phyloP scores from a whole-genome alignment of 768 basidiomycete genomes.

The Leccinum barrowsii region DNA sequence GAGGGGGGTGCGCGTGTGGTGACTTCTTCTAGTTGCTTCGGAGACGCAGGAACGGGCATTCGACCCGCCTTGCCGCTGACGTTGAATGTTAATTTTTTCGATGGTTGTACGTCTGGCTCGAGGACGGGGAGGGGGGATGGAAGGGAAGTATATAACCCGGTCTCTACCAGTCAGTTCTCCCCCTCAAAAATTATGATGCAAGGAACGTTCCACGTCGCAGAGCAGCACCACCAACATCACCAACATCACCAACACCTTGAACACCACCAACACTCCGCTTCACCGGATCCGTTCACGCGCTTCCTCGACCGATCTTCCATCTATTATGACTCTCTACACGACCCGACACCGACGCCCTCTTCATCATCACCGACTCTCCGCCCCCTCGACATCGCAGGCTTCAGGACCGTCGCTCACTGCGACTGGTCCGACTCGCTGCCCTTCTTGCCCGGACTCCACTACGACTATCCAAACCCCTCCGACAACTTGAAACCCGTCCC shows the following conservation, averaged over 20 bases:
- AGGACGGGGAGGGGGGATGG: neutral
- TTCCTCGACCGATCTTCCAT: slow-evolving; percentile 32
- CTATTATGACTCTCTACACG: slow-evolving; percentile 4
- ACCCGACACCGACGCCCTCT: neutral
- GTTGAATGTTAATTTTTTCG: slow-evolving; percentile 14
- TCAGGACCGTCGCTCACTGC: slow-evolving; percentile 21
- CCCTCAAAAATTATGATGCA: neutral
- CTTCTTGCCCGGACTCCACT: slow-evolving; percentile 18
- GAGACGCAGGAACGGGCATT: slow-evolving; percentile 15
- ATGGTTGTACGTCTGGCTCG: neutral
- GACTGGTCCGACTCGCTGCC: slow-evolving; percentile 25
- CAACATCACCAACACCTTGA: too few species aligned
- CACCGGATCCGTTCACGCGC: slow-evolving; percentile 24
- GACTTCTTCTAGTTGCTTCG: slow-evolving; percentile 14
- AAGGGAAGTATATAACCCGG: neutral
- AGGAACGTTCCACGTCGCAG: neutral
- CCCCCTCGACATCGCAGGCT: slow-evolving; percentile 18
- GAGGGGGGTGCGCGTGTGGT: slow-evolving; percentile 10
- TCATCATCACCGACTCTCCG: slow-evolving; percentile 8
- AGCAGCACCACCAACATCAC: neutral
- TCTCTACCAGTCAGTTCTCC: neutral
- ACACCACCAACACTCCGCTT: neutral
- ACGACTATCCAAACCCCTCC: slow-evolving; percentile 6
- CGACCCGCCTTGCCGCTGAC: neutral
- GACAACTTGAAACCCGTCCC: slow-evolving; percentile 10